phyloP scores from a whole-genome alignment of 306 rosid species.

The Rosa rugosa region DNA sequence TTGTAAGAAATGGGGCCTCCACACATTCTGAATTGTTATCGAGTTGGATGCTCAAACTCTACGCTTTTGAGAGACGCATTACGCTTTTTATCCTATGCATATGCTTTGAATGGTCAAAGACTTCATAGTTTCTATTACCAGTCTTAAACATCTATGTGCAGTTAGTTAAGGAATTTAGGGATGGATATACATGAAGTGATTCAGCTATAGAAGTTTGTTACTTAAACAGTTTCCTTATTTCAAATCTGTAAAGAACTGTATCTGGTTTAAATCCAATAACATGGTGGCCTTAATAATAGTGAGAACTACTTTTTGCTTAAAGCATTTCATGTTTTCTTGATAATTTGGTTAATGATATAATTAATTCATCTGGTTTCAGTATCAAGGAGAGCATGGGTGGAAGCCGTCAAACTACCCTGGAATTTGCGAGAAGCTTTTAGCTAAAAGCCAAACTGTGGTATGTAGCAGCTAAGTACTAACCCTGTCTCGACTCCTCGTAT shows the following conservation, averaged over 20 bases:
- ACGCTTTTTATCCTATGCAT: background rate
- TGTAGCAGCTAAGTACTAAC: slow-evolving; percentile 37
- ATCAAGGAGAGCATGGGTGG: slow-evolving; percentile 99
- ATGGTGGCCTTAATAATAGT: background rate
- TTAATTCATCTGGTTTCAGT: slow-evolving; percentile 46
- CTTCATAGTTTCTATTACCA: background rate
- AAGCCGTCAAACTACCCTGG: slow-evolving; percentile 86
- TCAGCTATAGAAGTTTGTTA: background rate
- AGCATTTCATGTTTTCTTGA: background rate
- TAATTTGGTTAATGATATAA: slow-evolving; percentile 9
- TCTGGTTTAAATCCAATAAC: too few relatives aligned
- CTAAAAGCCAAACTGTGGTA: slow-evolving; percentile 95
- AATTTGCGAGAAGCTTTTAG: slow-evolving; percentile 74
- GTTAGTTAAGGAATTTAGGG: background rate
- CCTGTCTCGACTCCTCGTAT: background rate
- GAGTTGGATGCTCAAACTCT: background rate
- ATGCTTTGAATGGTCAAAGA: background rate
- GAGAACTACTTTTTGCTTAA: background rate
- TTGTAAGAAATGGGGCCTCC: background rate
- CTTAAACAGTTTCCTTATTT: background rate
- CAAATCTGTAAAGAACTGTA: too few relatives aligned
- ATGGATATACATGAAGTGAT: background rate
- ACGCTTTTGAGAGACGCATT: background rate
- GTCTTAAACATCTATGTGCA: background rate
- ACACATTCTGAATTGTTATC: background rate